A percentile compares a stretch with the other conserved stretches of the same genome.
These are phyloP conservation scores for Phellinidium pouzarii DNA, from an alignment of 1,284 basidiomycete species.

Conservation along the genomic window DNA sequence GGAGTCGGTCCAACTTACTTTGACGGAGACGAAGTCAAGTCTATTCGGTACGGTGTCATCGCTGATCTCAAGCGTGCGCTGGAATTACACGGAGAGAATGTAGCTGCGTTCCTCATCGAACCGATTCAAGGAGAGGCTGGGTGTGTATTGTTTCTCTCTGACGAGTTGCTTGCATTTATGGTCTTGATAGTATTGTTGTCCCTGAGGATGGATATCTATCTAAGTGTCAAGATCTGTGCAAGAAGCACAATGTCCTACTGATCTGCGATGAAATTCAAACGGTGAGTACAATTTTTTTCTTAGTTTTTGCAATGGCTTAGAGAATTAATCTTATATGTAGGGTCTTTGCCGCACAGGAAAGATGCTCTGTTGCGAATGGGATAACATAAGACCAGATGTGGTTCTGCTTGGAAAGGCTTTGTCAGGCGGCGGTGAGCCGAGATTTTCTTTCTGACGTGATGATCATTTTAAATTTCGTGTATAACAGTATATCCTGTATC, in stretches of 20 bases:
- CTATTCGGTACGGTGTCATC: conserved; percentile 77
- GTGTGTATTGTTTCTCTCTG: conserved; percentile 38
- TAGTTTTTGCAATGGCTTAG: neutral
- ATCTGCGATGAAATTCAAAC: conserved; percentile 99
- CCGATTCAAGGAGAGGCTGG: conserved; percentile 99
- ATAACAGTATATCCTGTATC: conserved; percentile 90
- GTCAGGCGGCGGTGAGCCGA: conserved; percentile 74
- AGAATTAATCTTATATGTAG: conserved; percentile 31
- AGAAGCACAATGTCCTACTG: conserved; percentile 88
- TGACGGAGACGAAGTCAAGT: conserved; percentile 42
- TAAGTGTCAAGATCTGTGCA: conserved; percentile 77
- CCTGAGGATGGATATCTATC: conserved; percentile 87
- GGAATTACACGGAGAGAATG: conserved; percentile 74
- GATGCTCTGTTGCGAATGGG: conserved; percentile 87
- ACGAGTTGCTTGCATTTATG: conserved; percentile 10
- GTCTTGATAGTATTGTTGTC: conserved; percentile 78
- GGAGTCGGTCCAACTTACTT: conserved; percentile 76
- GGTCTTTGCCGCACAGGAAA: conserved; percentile 81
- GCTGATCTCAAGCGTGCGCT: conserved; percentile 82
- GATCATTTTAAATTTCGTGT: conserved; percentile 4
- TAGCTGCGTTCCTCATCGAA: conserved; percentile 93
- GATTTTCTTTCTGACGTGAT: conserved; percentile 6
- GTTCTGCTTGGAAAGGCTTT: conserved; percentile 94
- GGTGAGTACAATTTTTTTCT: conserved; percentile 37
- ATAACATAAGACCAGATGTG: conserved; percentile 86